Evolutionary conservation across 2,329 filamentous ascomycete genomes (phyloP), one percentile per base, ranked within the genome.

Genomic region (Fusarium tupiense): DNA sequence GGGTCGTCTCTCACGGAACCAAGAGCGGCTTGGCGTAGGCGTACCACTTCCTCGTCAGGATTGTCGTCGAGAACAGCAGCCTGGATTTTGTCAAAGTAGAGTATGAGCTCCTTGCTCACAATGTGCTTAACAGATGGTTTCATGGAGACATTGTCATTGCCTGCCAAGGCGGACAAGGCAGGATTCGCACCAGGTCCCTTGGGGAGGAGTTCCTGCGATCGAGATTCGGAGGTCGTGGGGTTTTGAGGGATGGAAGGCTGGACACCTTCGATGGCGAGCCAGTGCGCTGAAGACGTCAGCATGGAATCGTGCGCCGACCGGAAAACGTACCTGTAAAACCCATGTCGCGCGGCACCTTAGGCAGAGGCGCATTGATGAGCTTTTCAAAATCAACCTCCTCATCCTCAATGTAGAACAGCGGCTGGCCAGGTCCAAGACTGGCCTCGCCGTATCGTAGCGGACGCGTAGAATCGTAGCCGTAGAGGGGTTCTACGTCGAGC

Each of bases 301-400:
- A 71, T 33, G n/a, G 22, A 35, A 22, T 24, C 33, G 5, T 17
- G 14, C 14, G 29, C 29, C 8, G 29, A 38, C 10, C 26, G 20
- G 35, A 31, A 22, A 14, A 20, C 88, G 64, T 85, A 96, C 94
- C 93, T 46, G 96, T 98, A 80, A 98, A 96, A 70, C 91, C 94
- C 78, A 96, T 93, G 82, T 99, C 96, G 57, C 96, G 89, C 40
- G 96, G 96, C 37, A 99, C 95, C 83, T 97, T 98, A 33, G 96
- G 96, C 75, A 99, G 84, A 9, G 96, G 94, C 74, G 95, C 95
- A 84, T 99, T 99, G 82, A 99, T 98, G 76, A 99, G 87, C 86
- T 98, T 98, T 86, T 99, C 96, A 81, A 99, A 98, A 83, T 99
- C 96, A 62, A 98, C 92, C 86, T 99, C 96, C 81, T 99, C 96